Conservation (phyloP, 1,284 basidiomycete genomes). For the Heterobasidion occidentale region DNA sequence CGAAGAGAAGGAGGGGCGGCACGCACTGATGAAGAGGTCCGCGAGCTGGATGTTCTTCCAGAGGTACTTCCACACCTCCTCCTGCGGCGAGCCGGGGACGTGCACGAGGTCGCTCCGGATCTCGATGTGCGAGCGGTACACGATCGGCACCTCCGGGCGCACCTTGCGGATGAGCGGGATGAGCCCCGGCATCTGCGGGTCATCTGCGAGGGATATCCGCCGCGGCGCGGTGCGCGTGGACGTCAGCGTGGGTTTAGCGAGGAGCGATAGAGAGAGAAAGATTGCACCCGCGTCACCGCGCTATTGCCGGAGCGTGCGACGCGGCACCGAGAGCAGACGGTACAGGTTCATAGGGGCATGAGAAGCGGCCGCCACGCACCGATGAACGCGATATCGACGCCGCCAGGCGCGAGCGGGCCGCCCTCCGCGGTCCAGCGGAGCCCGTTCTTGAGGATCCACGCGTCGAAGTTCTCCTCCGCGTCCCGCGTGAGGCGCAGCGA, state of each 20-base stretch:
- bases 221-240: background rate
- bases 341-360: background rate
- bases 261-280: conserved; percentile 1
- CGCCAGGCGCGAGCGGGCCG: conserved; percentile 69
- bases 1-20: background rate
- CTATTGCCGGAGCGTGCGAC: background rate
- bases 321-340: background rate
- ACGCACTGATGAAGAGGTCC: conserved; percentile 71
- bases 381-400: conserved; percentile 80
- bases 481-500: conserved; percentile 67
- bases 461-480: conserved; percentile 72
- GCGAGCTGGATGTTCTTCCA: conserved; percentile 83
- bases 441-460: conserved; percentile 83
- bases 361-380: conserved; percentile 32
- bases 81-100: conserved; percentile 69
- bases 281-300: background rate
- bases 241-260: background rate
- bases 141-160: conserved; percentile 73
- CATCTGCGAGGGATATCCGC: conserved; percentile 36
- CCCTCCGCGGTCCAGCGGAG: conserved; percentile 76
- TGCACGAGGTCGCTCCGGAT: conserved; percentile 76
- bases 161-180: conserved; percentile 82
- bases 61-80: conserved; percentile 85
- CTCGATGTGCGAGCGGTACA: conserved; percentile 89
- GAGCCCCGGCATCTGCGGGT: conserved; percentile 81